Evolutionary conservation across 192 early-diverging fungal species (phyloP), one percentile per base, ranked within the genome.

Genomic region (Coemansia sp.): DNA sequence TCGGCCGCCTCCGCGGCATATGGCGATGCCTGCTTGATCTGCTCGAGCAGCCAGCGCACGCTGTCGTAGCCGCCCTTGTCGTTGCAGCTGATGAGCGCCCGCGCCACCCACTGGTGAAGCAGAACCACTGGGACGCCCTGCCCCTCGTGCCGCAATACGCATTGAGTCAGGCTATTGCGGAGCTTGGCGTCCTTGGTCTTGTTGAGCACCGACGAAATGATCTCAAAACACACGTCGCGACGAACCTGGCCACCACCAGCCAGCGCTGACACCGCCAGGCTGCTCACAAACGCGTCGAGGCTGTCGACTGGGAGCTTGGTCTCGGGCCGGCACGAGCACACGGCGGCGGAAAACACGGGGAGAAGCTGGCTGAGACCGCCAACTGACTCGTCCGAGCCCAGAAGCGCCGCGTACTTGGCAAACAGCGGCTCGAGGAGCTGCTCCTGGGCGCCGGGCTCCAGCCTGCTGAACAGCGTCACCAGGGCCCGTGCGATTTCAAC

Each of bases 161-260:
- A 5, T 36, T 77, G 57, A 36, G 63, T 40, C 35, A 85, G 62
- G n/a, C 63, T 41, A 41, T 60, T 40, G 31, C 87, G 69, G 42
- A 48, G 63, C 60, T 81, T 67, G 62, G 73, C 69, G 54, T 79
- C 67, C 51, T 68, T 69, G 33, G 74, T 83, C 75, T 94, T 94
- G 83, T 92, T 93, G 42, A 90, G 31, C 10, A 89, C 79, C 3
- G 90, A 85, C 6, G 89, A 87, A 5, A 87, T 77, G 9, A 85
- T 72, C 67, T 89, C 84, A 44, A 87, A 84, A 17, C 88, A 67
- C 8, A 88, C 77, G 37, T 83, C 78, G 7, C 84, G 84, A 40
- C 88, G 83, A 0, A 73, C 59, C 2, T 51, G 11, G 64, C 84
- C 84, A 5, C 29, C 21, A 3, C 85, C 78, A 45, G 64, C 63